Evolutionary conservation across 805 yeast genomes (phyloP).

Genomic region (Cyberlindnera nakhonratchasimensis): DNA sequence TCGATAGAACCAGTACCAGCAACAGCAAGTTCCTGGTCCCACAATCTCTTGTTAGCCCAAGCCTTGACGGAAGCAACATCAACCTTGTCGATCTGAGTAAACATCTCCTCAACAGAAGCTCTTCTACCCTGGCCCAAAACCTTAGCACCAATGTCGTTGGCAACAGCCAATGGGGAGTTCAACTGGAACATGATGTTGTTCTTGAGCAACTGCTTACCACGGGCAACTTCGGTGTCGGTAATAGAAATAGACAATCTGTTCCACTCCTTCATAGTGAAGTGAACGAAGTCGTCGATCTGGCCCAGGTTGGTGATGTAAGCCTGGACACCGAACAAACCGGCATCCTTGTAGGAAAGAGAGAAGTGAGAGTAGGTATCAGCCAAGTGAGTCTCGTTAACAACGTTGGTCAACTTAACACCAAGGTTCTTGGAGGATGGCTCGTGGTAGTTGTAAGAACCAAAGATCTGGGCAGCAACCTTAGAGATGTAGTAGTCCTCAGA

Average conservation of each 20-base stretch:
- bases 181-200: slow-evolving; percentile 52
- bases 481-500: slow-evolving; percentile 69
- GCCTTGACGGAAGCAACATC: slow-evolving; percentile 54
- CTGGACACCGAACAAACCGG: slow-evolving; percentile 83
- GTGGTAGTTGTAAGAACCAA: slow-evolving; percentile 51
- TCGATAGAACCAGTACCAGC: slow-evolving; percentile 86
- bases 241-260: slow-evolving; percentile 75
- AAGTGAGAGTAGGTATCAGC: slow-evolving; percentile 71
- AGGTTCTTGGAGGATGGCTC: slow-evolving; percentile 55
- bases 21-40: slow-evolving; percentile 83
- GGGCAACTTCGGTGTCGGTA: slow-evolving; percentile 71
- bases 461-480: slow-evolving; percentile 65
- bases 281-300: slow-evolving; percentile 71
- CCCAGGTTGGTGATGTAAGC: slow-evolving; percentile 58
- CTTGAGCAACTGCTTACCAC: slow-evolving; percentile 73
- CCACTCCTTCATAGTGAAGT: slow-evolving; percentile 83
- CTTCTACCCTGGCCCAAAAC: slow-evolving; percentile 60
- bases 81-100: slow-evolving; percentile 61
- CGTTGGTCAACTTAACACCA: slow-evolving; percentile 67
- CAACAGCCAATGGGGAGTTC: slow-evolving; percentile 47
- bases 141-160: slow-evolving; percentile 56
- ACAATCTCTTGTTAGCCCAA: slow-evolving; percentile 74
- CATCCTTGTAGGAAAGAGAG: slow-evolving; percentile 67
- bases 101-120: slow-evolving; percentile 55
- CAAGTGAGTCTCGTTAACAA: slow-evolving; percentile 67